Evolutionary conservation across 352 stramenopile species (phyloP), one percentile per base, ranked within the genome.

Genomic region (Aphanomyces cochlioides): DNA sequence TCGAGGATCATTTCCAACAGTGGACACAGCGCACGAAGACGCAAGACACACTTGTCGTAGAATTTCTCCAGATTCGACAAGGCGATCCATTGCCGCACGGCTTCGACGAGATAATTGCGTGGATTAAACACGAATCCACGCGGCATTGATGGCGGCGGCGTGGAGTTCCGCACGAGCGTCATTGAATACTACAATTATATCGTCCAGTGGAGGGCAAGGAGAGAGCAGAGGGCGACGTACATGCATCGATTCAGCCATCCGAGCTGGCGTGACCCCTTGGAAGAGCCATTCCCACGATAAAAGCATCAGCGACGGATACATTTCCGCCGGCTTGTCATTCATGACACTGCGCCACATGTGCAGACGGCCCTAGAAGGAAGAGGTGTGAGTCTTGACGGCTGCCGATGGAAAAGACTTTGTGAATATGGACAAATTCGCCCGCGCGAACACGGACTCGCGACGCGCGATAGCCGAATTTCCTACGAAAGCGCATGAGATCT

Each of bases 211-310:
- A 28, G 28, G 28, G 28, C 28, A 28, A 28, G 28, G 28, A 28
- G 28, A 28, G 28, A 28, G 28, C 1, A 28, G 28, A 28, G 1
- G 28, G 28, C 0, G 28, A 28, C 28, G 28, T 21, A 70, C 64
- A 28, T 41, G 41, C n/a, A 36, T 36, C 17, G 64, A 63, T 43
- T 60, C 64, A 10, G 83, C 90, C 60, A 94, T 92, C 6, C 87
- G 84, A 15, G 78, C 82, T 56, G 90, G 83, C 0, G 87, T 90
- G 47, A 92, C 87, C 58, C 87, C 87, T 56, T 94, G 87, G 67
- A 90, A 94, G 5, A 92, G 80, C 87, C 87, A 94, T 47, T 94
- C 84, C 87, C 87, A 94, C 0, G 82, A 90, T 37, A 94, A 74
- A 57, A 92, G 92, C 40, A 92, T 83, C 53, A 85, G 90, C 10